phyloP scores from a whole-genome alignment of 805 yeast genomes.

The Ogataea saltuana region DNA sequence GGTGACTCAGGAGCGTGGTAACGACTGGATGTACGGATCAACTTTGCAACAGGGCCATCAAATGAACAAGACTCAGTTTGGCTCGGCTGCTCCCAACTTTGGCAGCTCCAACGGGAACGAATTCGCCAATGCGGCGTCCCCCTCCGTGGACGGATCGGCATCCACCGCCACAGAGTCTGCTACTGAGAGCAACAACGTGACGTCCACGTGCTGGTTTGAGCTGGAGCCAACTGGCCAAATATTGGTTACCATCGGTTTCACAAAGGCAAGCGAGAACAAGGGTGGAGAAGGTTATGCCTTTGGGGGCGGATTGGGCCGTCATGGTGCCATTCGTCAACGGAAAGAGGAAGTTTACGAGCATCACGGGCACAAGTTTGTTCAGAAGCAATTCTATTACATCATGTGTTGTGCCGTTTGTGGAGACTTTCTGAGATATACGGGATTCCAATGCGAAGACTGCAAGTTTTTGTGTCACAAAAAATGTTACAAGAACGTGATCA shows the following conservation, averaged over 20 bases:
- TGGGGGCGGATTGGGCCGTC: slow-evolving; percentile 81
- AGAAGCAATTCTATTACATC: slow-evolving; percentile 90
- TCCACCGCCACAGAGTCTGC: slow-evolving; percentile 14
- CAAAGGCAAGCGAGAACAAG: slow-evolving; percentile 54
- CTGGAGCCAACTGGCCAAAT: slow-evolving; percentile 95
- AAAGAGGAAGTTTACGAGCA: slow-evolving; percentile 90
- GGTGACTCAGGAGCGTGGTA: slow-evolving; percentile 73
- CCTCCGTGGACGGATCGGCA: slow-evolving; percentile 14
- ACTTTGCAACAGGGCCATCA: slow-evolving; percentile 38
- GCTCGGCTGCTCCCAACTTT: slow-evolving; percentile 11
- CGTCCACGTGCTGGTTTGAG: slow-evolving; percentile 80
- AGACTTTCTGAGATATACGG: slow-evolving; percentile 86
- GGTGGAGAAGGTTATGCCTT: slow-evolving; percentile 47
- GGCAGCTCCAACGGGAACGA: slow-evolving; percentile 16
- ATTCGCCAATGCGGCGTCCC: slow-evolving; percentile 15
- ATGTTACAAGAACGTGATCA: slow-evolving; percentile 77
- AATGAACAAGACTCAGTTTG: slow-evolving; percentile 8
- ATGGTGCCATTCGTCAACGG: slow-evolving; percentile 95
- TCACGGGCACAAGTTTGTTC: slow-evolving; percentile 96
- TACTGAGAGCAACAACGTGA: slow-evolving; percentile 33
- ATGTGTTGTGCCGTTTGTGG: slow-evolving; percentile 98
- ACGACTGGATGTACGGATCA: slow-evolving; percentile 83
- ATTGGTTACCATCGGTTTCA: slow-evolving; percentile 73
- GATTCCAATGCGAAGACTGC: slow-evolving; percentile 85
- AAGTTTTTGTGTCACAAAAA: slow-evolving; percentile 77